Conservation (phyloP, 2,329 filamentous ascomycete genomes). For the Thelonectria discophora region DNA sequence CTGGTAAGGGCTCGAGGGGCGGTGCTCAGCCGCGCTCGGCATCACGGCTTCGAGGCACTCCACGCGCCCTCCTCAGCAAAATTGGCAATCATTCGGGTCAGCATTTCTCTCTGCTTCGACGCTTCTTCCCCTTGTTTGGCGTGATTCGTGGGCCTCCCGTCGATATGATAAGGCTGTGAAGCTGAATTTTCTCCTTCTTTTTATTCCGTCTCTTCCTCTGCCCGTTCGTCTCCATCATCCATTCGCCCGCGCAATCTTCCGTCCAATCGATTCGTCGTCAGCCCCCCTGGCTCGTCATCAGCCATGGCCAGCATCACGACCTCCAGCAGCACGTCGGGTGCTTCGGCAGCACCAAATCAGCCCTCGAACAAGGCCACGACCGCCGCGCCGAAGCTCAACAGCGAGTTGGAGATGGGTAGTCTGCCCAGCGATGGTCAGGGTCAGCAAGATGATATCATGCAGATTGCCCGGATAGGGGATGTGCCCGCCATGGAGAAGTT, state of each 20-base stretch:
- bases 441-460: slow-evolving; percentile 86
- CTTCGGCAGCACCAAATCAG: slow-evolving; percentile 59
- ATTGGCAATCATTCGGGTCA: slow-evolving; percentile 35
- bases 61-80: slow-evolving; percentile 40
- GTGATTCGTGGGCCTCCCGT: slow-evolving; percentile 13
- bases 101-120: slow-evolving; percentile 24
- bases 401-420: slow-evolving; percentile 64
- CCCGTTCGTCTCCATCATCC: neutral
- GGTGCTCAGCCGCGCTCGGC: slow-evolving; percentile 42
- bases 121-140: slow-evolving; percentile 21
- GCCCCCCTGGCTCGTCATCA: slow-evolving; percentile 29
- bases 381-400: slow-evolving; percentile 65
- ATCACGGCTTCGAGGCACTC: slow-evolving; percentile 42
- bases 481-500: slow-evolving; percentile 87
- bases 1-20: slow-evolving; percentile 23
- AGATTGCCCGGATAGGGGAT: slow-evolving; percentile 88
- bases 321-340: slow-evolving; percentile 47
- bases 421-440: slow-evolving; percentile 53
- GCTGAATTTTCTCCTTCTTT: slow-evolving; percentile 19
- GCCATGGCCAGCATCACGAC: slow-evolving; percentile 55
- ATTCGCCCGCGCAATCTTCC: neutral
- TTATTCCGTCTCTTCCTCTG: slow-evolving; percentile 3
- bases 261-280: slow-evolving; percentile 5
- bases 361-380: slow-evolving; percentile 63
- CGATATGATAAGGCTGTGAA: slow-evolving; percentile 31